Base-by-base conservation (phyloP, 2,329 filamentous ascomycete species). In the Westerdykella aurantiaca region DNA sequence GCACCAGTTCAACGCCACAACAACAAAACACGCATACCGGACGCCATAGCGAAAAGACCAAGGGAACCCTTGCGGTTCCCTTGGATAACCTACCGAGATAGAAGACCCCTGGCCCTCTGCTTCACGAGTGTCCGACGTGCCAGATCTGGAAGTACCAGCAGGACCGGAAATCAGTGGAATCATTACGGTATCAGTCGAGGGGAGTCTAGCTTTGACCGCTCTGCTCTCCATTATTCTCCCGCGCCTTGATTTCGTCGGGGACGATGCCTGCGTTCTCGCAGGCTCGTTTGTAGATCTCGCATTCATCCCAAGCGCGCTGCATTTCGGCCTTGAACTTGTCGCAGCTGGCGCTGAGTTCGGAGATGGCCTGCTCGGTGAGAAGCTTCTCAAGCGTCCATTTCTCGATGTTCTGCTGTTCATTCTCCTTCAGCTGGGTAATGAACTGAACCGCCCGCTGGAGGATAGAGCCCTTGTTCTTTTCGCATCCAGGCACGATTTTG, bases 381-480 rank as follows among this genome's bases (percentile, higher is more conserved):
- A 94, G 78, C 71, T 97, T 97, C 70, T 93, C 88, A 22, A 93
- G 74, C 4, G 87, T 91, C 86, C 87, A 93, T 69, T 95, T 89
- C 66, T 95, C 91, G 50, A 95, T 89, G 65, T 95, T 95, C 52
- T 93, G 86, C 13, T 86, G 81, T 66, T 95, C 91, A 56, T 95
- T 94, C 66, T 96, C 89, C 66, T 93, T 94, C 13, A 98, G 79
- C 62, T 96, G 89, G 10, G 83, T 86, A 64, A 98, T 97, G 72
- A 95, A 97, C 51, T 88, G 83, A 9, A 96, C 91, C 0, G 93
- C 89, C 29, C 91, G 87, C 64, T 94, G 87, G 31, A 98, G 75
- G 52, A 98, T 97, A 2, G 89, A 94, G 0, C 93, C 93, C 71
- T 98, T 98, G 75, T 98, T 97, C 77, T 97, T 98, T 70, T 98